These are phyloP conservation scores for Parachaetomium inaequale DNA, from an alignment of 495 filamentous ascomycete genomes.

Conservation along the genomic window DNA sequence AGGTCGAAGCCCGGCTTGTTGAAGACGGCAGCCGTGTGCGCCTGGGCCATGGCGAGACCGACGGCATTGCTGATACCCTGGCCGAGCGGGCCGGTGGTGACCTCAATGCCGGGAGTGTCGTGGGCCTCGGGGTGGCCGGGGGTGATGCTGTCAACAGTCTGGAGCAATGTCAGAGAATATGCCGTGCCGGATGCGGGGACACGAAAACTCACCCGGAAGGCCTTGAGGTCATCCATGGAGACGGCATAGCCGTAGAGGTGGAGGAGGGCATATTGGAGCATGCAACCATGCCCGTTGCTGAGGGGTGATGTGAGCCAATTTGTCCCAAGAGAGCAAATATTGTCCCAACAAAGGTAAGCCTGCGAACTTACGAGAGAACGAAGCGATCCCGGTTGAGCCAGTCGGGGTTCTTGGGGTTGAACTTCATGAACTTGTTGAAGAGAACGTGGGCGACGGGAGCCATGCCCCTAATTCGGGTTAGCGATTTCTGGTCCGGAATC, in stretches of 20 bases:
- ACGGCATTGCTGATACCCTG: conserved; percentile 95
- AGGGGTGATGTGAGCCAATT: conserved; percentile 5
- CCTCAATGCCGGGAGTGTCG: conserved; percentile 94
- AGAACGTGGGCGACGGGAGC: conserved; percentile 95
- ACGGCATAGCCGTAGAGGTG: conserved; percentile 92
- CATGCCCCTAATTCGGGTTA: conserved; percentile 65
- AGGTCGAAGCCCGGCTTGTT: conserved; percentile 96
- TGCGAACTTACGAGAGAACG: conserved; percentile 88
- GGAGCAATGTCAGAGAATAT: conserved; percentile 20
- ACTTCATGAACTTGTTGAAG: conserved; percentile 98
- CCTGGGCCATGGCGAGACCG: conserved; percentile 94
- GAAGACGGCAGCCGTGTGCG: conserved; percentile 82
- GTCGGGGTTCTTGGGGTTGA: conserved; percentile 98
- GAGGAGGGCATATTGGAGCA: conserved; percentile 98
- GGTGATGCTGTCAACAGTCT: conserved; percentile 87
- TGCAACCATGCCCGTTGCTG: conserved; percentile 97
- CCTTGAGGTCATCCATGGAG: conserved; percentile 85
- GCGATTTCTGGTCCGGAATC: conserved; percentile 15
- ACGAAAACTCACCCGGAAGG: conserved; percentile 76
- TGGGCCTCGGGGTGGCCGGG: conserved; percentile 96
- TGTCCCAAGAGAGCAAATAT: neutral
- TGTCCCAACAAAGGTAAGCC: neutral
- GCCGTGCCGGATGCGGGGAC: neutral
- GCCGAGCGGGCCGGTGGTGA: conserved; percentile 94
- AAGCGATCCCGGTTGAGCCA: conserved; percentile 98